These are phyloP conservation scores for Paramecium biaurelia DNA, from an alignment of 73 alveolate genomes.

Conservation along the genomic window DNA sequence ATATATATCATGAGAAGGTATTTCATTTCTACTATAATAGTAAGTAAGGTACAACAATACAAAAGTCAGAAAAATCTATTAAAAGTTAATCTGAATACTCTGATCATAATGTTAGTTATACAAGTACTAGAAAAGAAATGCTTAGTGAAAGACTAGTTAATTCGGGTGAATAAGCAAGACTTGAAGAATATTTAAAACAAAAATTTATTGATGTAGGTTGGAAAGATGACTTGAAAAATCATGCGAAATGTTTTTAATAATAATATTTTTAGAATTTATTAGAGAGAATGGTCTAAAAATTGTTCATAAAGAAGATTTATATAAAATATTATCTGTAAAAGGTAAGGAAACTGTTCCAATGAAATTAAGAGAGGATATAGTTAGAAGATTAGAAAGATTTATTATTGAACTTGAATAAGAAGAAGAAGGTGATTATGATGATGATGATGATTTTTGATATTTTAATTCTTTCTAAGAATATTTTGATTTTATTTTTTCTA, in stretches of 20 bases:
- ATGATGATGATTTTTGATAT: neutral
- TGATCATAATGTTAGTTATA: neutral
- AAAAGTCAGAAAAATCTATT: neutral
- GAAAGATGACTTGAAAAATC: constrained; percentile 79
- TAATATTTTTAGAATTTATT: neutral
- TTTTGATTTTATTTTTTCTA: neutral
- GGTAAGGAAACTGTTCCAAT: constrained; percentile 81
- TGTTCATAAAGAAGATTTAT: neutral
- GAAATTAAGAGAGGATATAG: constrained; percentile 74
- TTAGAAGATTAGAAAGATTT: constrained; percentile 64
- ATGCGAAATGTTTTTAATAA: constrained; percentile 64
- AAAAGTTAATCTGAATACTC: neutral
- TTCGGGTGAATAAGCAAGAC: constrained; percentile 44
- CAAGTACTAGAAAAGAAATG: neutral
- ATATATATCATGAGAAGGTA: neutral
- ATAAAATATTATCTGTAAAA: neutral
- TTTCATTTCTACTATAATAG: neutral
- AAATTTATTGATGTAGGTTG: constrained; percentile 77
- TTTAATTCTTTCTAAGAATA: neutral
- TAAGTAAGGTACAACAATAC: neutral
- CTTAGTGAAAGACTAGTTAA: neutral
- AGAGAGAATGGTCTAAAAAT: neutral
- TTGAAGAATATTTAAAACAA: constrained; percentile 77
- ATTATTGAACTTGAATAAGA: constrained; percentile 34
- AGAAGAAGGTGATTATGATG: neutral